Percentiles rank a stretch among this genome's conserved stretches.
phyloP scores from a whole-genome alignment of 2,329 filamentous ascomycete species.

The Aotearoamyces nothofagi region DNA sequence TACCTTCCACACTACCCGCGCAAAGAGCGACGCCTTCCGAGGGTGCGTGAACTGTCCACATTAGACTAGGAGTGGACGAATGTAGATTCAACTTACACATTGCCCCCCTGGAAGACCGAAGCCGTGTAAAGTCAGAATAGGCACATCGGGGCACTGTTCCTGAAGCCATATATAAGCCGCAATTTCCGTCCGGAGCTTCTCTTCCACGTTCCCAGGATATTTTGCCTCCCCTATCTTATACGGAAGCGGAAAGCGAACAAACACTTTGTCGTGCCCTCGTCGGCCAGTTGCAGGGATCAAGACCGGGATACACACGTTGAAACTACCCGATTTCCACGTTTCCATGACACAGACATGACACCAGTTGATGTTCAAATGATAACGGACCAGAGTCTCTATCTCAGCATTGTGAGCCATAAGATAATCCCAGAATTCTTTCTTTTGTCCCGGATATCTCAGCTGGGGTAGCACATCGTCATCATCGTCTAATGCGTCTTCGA shows the following conservation, averaged over 20 bases:
- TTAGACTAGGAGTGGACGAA: slow-evolving; percentile 2
- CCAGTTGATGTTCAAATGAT: slow-evolving; percentile 13
- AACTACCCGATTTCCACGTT: slow-evolving; percentile 20
- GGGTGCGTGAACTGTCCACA: slow-evolving; percentile 7
- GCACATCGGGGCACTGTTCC: slow-evolving; percentile 21
- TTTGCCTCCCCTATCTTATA: slow-evolving; percentile 22
- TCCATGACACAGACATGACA: slow-evolving; percentile 11
- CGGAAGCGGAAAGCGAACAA: slow-evolving; percentile 18
- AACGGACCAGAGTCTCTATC: slow-evolving; percentile 14
- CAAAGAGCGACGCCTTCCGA: slow-evolving; percentile 6
- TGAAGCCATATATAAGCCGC: slow-evolving; percentile 24
- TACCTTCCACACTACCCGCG: slow-evolving; percentile 12
- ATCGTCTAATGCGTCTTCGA: background rate
- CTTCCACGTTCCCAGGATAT: slow-evolving; percentile 24
- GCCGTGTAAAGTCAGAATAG: slow-evolving; percentile 19
- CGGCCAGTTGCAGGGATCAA: slow-evolving; percentile 8
- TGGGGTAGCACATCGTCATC: slow-evolving; percentile 5
- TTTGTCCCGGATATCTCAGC: slow-evolving; percentile 7
- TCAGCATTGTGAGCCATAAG: slow-evolving; percentile 7
- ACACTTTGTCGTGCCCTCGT: slow-evolving; percentile 11
- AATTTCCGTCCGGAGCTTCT: slow-evolving; percentile 25
- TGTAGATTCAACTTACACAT: slow-evolving; percentile 10
- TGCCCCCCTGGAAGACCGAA: slow-evolving; percentile 20
- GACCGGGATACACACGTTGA: slow-evolving; percentile 22
- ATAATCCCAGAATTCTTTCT: slow-evolving; percentile 10